Conservation (phyloP, 805 yeast genomes). For the Spathaspora hagerdaliae region DNA sequence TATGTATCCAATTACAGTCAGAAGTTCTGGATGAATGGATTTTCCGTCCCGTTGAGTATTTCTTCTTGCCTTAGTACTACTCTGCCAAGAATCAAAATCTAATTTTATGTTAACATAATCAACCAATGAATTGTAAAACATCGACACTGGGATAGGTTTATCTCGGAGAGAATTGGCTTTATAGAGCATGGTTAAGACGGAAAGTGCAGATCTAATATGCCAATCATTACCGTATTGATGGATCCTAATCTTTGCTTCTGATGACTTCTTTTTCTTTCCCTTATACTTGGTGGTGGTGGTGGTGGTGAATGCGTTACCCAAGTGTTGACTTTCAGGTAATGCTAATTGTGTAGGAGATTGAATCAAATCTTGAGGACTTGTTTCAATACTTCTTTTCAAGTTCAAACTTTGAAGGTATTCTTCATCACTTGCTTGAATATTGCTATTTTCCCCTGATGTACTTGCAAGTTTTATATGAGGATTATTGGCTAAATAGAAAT, state of each 20-base stretch:
- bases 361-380: conserved; percentile 1
- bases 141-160: conserved; percentile 27
- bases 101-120: conserved; percentile 73
- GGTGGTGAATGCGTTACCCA: conserved; percentile 5
- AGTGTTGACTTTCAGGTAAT: conserved; percentile 5
- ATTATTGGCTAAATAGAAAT: conserved; percentile 38
- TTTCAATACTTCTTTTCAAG: conserved; percentile 12
- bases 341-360: conserved; percentile 3
- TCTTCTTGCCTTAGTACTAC: conserved; percentile 20
- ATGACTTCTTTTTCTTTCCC: conserved; percentile 10
- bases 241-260: conserved; percentile 38
- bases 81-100: conserved; percentile 86
- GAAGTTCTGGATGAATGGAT: conserved; percentile 25
- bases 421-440: conserved; percentile 5
- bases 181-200: conserved; percentile 51
- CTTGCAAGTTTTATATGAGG: conserved; percentile 9
- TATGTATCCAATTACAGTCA: conserved; percentile 44
- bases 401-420: conserved; percentile 21
- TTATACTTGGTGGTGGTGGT: conserved; percentile 3
- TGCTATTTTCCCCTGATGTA: background rate
- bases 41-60: background rate
- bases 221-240: conserved; percentile 75
- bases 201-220: conserved; percentile 70
- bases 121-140: conserved; percentile 74
- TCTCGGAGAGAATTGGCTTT: conserved; percentile 44